phyloP scores from a whole-genome alignment of 352 stramenopile genomes.

The Globisporangium viniferum region DNA sequence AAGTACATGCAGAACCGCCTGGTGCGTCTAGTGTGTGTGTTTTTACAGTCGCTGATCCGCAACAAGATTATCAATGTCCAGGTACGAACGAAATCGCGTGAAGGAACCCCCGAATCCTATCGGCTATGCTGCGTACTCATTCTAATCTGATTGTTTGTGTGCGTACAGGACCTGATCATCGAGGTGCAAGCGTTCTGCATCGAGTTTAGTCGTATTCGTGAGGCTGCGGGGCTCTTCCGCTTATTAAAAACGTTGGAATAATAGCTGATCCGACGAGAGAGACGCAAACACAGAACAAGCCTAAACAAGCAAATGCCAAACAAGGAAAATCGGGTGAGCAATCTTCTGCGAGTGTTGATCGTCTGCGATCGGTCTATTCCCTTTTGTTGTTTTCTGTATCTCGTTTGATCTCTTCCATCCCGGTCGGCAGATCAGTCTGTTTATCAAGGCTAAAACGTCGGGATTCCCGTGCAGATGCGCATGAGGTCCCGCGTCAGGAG shows the following conservation, averaged over 20 bases:
- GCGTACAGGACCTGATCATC: constrained; percentile 94
- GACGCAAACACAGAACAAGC: constrained; percentile 5
- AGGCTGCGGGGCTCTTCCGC: constrained; percentile 96
- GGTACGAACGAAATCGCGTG: constrained; percentile 40
- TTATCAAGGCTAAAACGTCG: constrained; percentile 45
- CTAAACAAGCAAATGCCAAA: constrained; percentile 16
- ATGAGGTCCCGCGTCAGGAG: constrained; percentile 80
- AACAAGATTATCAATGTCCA: constrained; percentile 99
- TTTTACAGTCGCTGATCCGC: constrained; percentile 97
- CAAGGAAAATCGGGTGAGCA: constrained; percentile 8
- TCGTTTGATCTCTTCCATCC: background rate
- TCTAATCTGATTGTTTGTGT: constrained; percentile 8
- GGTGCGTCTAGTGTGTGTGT: constrained; percentile 97
- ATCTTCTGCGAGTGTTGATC: background rate
- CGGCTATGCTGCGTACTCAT: background rate
- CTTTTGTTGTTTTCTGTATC: background rate
- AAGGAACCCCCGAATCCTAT: background rate
- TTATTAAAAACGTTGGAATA: constrained; percentile 96
- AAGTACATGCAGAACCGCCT: constrained; percentile 98
- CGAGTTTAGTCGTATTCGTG: constrained; percentile 97
- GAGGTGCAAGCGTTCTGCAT: constrained; percentile 99
- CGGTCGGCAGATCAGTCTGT: background rate
- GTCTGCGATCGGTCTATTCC: no score
- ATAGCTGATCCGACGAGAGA: constrained; percentile 19
- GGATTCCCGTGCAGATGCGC: constrained; percentile 67